Percentiles rank a stretch among this genome's conserved stretches.
Evolutionary conservation across 192 early-diverging fungal species (phyloP).

Genomic region (Coemansia javaensis): DNA sequence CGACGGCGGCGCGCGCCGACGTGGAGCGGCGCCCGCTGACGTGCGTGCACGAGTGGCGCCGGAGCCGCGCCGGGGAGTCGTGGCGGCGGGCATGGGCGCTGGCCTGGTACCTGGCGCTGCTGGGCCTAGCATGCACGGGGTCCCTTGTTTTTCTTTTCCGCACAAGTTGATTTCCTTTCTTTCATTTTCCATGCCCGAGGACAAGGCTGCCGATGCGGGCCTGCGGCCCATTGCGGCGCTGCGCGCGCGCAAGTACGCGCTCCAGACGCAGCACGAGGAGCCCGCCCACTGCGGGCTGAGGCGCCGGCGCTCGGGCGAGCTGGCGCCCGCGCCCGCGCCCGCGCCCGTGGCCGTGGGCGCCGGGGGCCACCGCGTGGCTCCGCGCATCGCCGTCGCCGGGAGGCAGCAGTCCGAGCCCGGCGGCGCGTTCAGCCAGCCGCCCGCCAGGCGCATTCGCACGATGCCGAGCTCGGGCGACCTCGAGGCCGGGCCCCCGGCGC

Average conservation of each 20-base stretch:
- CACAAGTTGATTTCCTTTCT: too few relatives aligned
- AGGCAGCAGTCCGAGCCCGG: constrained; percentile 31
- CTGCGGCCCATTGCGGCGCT: constrained; percentile 12
- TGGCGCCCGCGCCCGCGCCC: constrained; percentile 2
- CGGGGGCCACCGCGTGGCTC: constrained; percentile 3
- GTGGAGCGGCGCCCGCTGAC: constrained; percentile 39
- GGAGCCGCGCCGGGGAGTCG: constrained; percentile 29
- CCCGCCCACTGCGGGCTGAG: constrained; percentile 3
- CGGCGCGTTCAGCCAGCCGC: background rate
- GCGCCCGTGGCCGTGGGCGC: background rate
- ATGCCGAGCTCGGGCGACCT: constrained; percentile 1
- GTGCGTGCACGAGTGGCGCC: constrained; percentile 41
- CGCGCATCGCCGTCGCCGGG: constrained; percentile 5
- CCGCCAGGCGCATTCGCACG: constrained; percentile 1
- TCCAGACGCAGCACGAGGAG: background rate
- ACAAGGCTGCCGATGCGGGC: too few relatives aligned
- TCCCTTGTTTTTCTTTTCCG: too few relatives aligned
- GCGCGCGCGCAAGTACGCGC: constrained; percentile 19
- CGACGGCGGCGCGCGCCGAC: constrained; percentile 11
- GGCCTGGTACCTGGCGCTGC: constrained; percentile 19
- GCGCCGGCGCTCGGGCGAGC: constrained; percentile 15
- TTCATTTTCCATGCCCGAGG: too few relatives aligned
- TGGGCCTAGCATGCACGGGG: background rate
- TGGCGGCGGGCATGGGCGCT: too few relatives aligned
- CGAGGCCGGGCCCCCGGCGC: too few relatives aligned